phyloP scores from a whole-genome alignment of 768 basidiomycete species.

The Pilatotrama ljubarskyi region DNA sequence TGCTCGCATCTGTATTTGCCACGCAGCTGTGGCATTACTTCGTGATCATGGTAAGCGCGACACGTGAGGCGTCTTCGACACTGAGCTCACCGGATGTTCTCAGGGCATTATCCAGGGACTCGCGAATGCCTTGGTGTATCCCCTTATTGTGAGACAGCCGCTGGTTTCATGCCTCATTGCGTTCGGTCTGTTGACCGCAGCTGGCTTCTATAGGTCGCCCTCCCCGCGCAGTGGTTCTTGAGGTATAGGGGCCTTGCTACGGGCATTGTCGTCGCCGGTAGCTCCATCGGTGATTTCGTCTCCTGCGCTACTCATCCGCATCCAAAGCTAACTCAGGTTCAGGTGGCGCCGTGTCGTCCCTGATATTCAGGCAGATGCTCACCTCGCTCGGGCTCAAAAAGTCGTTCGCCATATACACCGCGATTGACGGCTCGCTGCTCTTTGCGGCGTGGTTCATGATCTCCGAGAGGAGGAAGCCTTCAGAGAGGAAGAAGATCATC shows the following conservation, averaged over 20 bases:
- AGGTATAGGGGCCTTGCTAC: constrained; percentile 32
- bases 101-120: constrained; percentile 24
- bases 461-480: constrained; percentile 17
- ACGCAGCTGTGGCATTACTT: constrained; percentile 29
- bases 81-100: neutral
- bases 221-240: constrained; percentile 37
- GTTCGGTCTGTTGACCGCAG: neutral
- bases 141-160: constrained; percentile 19
- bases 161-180: neutral
- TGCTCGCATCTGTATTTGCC: constrained; percentile 23
- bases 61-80: neutral
- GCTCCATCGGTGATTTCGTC: constrained; percentile 16
- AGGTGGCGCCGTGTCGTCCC: constrained; percentile 27
- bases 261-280: constrained; percentile 37
- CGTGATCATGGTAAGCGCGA: constrained; percentile 17
- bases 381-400: constrained; percentile 18
- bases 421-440: constrained; percentile 21
- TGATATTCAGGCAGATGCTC: constrained; percentile 26
- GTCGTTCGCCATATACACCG: constrained; percentile 25
- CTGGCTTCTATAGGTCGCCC: constrained; percentile 14
- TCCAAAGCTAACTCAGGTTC: neutral
- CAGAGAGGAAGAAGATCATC: constrained; percentile 18
- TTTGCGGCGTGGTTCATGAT: constrained; percentile 22
- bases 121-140: constrained; percentile 21
- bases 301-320: neutral